phyloP scores from a whole-genome alignment of 2,329 filamentous ascomycete species.

The Mycocentrospora acerina region DNA sequence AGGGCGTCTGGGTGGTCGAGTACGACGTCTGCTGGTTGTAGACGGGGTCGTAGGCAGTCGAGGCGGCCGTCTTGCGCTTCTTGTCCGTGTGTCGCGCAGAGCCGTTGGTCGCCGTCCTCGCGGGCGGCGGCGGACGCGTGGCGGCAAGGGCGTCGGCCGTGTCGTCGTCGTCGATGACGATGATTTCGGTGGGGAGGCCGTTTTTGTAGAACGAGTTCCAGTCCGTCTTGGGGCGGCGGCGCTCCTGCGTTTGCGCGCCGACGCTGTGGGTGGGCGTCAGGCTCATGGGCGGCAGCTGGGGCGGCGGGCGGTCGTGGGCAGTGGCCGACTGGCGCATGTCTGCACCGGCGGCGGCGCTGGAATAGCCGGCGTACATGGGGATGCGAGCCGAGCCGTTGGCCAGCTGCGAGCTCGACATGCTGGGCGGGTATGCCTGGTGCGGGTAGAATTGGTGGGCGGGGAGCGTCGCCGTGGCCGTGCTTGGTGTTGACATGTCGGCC shows the following conservation, averaged over 20 bases:
- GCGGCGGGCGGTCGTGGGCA: slow-evolving; percentile 31
- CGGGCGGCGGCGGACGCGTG: slow-evolving; percentile 24
- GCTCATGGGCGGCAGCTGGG: slow-evolving; percentile 34
- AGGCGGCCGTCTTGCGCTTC: slow-evolving; percentile 68
- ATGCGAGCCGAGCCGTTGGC: slow-evolving; percentile 34
- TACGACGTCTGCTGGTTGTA: slow-evolving; percentile 71
- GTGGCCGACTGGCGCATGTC: slow-evolving; percentile 42
- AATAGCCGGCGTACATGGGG: slow-evolving; percentile 44
- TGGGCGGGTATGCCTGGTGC: slow-evolving; percentile 40
- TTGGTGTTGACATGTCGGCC: slow-evolving; percentile 46
- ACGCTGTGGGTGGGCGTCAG: slow-evolving; percentile 28
- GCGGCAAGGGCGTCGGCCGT: slow-evolving; percentile 29
- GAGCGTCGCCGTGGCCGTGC: slow-evolving; percentile 46
- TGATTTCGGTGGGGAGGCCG: slow-evolving; percentile 52
- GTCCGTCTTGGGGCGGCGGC: slow-evolving; percentile 36
- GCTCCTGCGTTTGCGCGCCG: slow-evolving; percentile 15
- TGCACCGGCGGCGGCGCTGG: slow-evolving; percentile 37
- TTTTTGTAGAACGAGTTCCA: slow-evolving; percentile 49
- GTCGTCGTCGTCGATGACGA: slow-evolving; percentile 55
- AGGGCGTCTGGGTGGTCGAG: slow-evolving; percentile 72
- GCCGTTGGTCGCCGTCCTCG: slow-evolving; percentile 44
- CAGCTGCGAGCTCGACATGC: slow-evolving; percentile 39
- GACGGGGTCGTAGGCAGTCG: slow-evolving; percentile 66
- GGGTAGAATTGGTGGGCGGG: slow-evolving; percentile 44
- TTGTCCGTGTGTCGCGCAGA: slow-evolving; percentile 63